Evolutionary conservation across 148 eudicot genomes (phyloP).

Genomic region (Euryodendron excelsum): DNA sequence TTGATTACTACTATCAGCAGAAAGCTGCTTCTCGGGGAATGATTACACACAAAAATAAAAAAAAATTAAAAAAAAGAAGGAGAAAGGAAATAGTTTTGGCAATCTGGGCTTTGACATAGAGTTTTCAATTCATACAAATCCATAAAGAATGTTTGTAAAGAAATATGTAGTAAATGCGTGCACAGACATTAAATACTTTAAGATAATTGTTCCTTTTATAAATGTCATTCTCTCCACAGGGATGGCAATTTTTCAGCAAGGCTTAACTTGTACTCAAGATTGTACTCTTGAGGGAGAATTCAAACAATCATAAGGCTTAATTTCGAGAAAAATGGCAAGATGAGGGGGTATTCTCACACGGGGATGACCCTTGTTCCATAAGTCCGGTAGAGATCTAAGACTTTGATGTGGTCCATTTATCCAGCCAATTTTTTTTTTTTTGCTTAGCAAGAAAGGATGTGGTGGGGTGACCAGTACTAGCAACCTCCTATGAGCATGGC

Average conservation of each 20-base stretch:
- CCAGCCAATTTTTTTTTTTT: constrained; percentile 46
- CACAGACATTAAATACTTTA: not conserved
- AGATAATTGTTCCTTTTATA: not conserved
- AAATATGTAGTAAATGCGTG: not conserved
- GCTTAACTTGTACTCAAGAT: not conserved
- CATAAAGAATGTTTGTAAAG: too few species aligned
- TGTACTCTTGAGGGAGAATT: not conserved
- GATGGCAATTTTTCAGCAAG: not conserved
- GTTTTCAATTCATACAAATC: too few species aligned
- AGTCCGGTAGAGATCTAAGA: constrained; percentile 69
- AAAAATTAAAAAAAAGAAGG: too few species aligned
- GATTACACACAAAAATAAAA: too few species aligned
- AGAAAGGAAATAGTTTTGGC: not conserved
- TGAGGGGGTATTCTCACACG: constrained; percentile 52
- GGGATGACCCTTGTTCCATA: constrained; percentile 97
- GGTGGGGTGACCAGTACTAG: too few species aligned
- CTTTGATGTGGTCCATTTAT: constrained; percentile 78
- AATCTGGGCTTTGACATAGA: not conserved
- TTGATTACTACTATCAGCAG: too few species aligned
- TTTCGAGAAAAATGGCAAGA: constrained; percentile 9
- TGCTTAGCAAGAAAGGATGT: constrained; percentile 43
- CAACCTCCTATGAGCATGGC: too few species aligned
- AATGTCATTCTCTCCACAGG: not conserved
- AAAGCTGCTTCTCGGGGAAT: too few species aligned
- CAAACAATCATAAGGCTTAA: not conserved